Evolutionary conservation across 1,139 yeast species (phyloP).

Genomic region (Pichia terricola): DNA sequence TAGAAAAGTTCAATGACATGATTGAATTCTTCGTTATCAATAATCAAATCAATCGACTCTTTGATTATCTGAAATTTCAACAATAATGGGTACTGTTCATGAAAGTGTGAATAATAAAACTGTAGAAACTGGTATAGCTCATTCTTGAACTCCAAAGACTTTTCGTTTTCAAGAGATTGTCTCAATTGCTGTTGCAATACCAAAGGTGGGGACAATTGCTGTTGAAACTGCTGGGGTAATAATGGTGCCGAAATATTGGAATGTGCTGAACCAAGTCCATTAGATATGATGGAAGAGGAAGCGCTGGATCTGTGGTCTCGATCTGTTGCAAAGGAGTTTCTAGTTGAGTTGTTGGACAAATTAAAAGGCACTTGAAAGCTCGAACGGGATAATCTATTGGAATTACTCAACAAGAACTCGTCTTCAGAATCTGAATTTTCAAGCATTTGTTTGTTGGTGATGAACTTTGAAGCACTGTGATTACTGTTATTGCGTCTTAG

Average conservation of each 20-base stretch:
- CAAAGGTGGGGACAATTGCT: no score
- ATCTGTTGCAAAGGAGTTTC: constrained; percentile 29
- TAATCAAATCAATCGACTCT: constrained; percentile 11
- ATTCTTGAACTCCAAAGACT: no score
- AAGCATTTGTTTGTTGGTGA: neutral
- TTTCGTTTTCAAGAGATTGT: neutral
- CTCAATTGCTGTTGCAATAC: neutral
- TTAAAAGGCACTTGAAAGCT: constrained; percentile 19
- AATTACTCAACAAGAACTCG: constrained; percentile 19
- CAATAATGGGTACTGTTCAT: constrained; percentile 46
- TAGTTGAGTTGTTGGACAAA: constrained; percentile 29
- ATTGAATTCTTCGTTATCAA: constrained; percentile 32
- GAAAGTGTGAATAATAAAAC: constrained; percentile 44
- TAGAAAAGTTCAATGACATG: constrained; percentile 39
- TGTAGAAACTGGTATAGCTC: constrained; percentile 13
- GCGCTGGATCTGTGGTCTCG: neutral
- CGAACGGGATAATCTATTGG: constrained; percentile 13
- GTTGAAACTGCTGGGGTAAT: neutral
- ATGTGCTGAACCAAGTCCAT: neutral
- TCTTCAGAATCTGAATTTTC: constrained; percentile 31
- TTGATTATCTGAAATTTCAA: constrained; percentile 28
- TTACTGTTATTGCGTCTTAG: neutral
- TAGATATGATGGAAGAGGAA: constrained; percentile 2
- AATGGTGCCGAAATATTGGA: neutral
- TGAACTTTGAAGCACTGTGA: neutral